Evolutionary conservation across 768 basidiomycete species (phyloP), one percentile per base, ranked within the genome.

Genomic region (Jaapia argillacea): DNA sequence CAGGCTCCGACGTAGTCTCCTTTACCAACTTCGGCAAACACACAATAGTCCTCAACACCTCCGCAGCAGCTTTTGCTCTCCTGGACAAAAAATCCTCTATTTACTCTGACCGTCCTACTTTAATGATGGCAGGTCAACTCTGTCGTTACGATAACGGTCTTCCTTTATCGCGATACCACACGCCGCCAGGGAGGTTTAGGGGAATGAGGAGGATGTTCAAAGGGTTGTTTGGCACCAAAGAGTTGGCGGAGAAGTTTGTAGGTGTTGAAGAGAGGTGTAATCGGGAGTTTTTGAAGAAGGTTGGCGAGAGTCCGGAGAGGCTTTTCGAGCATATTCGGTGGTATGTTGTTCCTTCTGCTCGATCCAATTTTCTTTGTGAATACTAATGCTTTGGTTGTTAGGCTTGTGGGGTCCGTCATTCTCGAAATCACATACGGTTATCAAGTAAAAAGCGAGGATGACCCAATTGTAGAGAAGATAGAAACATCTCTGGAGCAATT

Each of bases 371-470:
- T 16, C 10, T 16, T 10, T 16, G 16, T 10, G 28, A 33, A 10
- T 10, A 16, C 10, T 33, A 10, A 33, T 33, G 28, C 16, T 33
- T 10, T 33, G 10, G 28, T 33, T 33, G 28, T 33, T 16, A 41
- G 40, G 40, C 23, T 24, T 21, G 42, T 31, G 14, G 42, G 42
- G 5, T 25, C 42, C 2, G 26, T 43, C 7, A 43, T 43, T 31
- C 42, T 43, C 21, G 16, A 21, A 31, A 35, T 43, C n/a, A 35
- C 42, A 4, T 43, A 43, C 24, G 42, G 42, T 14, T 31, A 31
- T 20, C n/a, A 26, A 20, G 28, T 43, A 6, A n/a, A 28, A 20
- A 20, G 16, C 18, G 3, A 43, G n/a, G 36, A 33, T 33, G 28
- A 33, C 16, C 28, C 28, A 16, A 33, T 33, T 10, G 28, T 33